phyloP scores from a whole-genome alignment of 768 basidiomycete species.

The Cyclocybe cylindracea region DNA sequence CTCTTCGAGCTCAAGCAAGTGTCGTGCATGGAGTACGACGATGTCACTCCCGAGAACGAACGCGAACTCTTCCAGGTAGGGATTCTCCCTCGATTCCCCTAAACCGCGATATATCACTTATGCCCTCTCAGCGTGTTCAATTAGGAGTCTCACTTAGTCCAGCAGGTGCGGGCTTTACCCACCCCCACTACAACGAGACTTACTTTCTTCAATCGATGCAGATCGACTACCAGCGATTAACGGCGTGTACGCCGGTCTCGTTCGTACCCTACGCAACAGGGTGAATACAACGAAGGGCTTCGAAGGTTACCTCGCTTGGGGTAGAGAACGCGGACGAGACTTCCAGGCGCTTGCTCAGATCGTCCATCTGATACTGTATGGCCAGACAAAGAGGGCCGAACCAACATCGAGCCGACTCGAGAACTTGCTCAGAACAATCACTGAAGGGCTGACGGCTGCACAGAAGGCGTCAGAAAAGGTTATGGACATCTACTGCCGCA shows the following conservation, averaged over 20 bases:
- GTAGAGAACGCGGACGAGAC: conserved; percentile 43
- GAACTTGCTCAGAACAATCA: conserved; percentile 17
- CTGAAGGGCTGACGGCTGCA: conserved; percentile 3
- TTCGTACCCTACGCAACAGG: conserved; percentile 39
- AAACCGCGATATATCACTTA: conserved; percentile 1
- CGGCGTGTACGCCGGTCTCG: conserved; percentile 43
- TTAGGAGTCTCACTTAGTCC: conserved; percentile 51
- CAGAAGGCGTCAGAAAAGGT: conserved; percentile 1
- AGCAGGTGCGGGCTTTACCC: conserved; percentile 34
- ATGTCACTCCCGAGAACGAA: conserved; percentile 52
- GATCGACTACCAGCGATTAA: conserved; percentile 54
- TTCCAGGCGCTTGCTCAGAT: conserved; percentile 46
- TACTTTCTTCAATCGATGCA: conserved; percentile 14
- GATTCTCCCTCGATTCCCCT: neutral
- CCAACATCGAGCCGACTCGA: conserved; percentile 23
- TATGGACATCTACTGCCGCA: conserved; percentile 22
- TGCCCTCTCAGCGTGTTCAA: conserved; percentile 44
- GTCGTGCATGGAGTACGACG: conserved; percentile 54
- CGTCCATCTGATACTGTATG: conserved; percentile 23
- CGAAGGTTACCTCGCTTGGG: conserved; percentile 41
- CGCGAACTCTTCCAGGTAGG: conserved; percentile 66
- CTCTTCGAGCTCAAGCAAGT: conserved; percentile 48
- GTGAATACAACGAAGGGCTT: conserved; percentile 36
- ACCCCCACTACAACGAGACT: neutral
- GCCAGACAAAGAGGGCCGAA: conserved; percentile 15